Evolutionary conservation across 768 basidiomycete species (phyloP).

Genomic region (Agaricus sinodeliciosus): DNA sequence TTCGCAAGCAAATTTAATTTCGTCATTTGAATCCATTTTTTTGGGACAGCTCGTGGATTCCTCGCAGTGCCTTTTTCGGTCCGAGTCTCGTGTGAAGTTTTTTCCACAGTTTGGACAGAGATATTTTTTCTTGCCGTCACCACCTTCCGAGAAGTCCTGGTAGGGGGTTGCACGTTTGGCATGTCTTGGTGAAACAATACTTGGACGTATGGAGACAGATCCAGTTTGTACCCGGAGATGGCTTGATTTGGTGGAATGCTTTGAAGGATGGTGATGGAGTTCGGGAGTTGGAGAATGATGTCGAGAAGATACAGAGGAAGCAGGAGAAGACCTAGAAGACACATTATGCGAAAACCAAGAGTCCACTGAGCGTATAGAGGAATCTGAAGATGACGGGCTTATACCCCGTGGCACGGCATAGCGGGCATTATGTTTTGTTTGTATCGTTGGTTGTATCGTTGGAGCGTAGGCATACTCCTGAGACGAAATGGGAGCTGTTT

Average conservation of each 20-base stretch:
- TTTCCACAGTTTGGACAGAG: neutral
- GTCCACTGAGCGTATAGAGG: neutral
- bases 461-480: neutral
- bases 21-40: neutral
- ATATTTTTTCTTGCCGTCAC: neutral
- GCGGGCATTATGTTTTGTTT: neutral
- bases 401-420: neutral
- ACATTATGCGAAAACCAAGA: neutral
- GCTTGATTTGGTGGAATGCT: neutral
- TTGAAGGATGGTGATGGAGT: neutral
- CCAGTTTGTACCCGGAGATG: neutral
- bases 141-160: neutral
- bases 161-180: neutral
- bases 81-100: constrained; percentile 1
- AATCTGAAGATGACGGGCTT: neutral
- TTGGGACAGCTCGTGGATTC: neutral
- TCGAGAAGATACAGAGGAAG: neutral
- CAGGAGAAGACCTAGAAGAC: neutral
- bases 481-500: no score
- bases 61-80: constrained; percentile 1
- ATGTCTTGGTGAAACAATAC: neutral
- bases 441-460: neutral
- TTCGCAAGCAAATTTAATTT: neutral
- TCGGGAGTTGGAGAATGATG: neutral
- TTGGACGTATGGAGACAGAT: neutral